Percentiles rank a stretch among this genome's conserved stretches.
Evolutionary conservation across 345 rosid species (phyloP).

Genomic region (Turnera subulata): DNA sequence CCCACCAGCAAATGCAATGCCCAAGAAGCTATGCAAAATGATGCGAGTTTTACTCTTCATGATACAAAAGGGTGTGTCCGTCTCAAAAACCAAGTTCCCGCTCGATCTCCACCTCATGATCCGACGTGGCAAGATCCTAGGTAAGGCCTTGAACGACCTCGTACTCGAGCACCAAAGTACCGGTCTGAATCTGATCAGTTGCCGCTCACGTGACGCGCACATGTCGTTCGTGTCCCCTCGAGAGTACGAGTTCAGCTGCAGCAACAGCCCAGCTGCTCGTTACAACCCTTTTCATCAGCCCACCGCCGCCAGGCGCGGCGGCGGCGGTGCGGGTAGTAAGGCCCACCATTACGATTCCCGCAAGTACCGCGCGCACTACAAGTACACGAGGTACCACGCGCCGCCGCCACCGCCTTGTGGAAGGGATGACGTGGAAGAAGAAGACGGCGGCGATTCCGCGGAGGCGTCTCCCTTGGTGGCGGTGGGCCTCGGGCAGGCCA

Average conservation of each 20-base stretch:
- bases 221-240: conserved; percentile 20
- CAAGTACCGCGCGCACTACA: background rate
- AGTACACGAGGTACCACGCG: background rate
- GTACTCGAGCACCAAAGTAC: conserved; percentile 20
- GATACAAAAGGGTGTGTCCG: conserved; percentile 22
- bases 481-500: conserved; percentile 10
- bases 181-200: background rate
- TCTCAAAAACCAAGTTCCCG: conserved; percentile 21
- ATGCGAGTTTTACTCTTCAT: conserved; percentile 22
- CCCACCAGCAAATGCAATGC: conserved; percentile 14
- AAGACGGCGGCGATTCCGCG: background rate
- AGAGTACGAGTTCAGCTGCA: conserved; percentile 44
- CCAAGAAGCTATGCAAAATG: conserved; percentile 18
- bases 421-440: conserved; percentile 8
- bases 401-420: background rate
- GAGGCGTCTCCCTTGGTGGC: conserved; percentile 22
- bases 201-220: conserved; percentile 21
- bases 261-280: conserved; percentile 20
- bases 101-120: conserved; percentile 17
- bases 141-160: conserved; percentile 27
- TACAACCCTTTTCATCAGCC: conserved; percentile 3
- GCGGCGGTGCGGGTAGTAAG: background rate
- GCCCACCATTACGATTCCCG: background rate
- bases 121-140: conserved; percentile 31
- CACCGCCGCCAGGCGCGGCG: conserved; percentile 7